Evolutionary conservation across 2,329 filamentous ascomycete genomes (phyloP).

Genomic region (Akanthomyces dipterigenus): DNA sequence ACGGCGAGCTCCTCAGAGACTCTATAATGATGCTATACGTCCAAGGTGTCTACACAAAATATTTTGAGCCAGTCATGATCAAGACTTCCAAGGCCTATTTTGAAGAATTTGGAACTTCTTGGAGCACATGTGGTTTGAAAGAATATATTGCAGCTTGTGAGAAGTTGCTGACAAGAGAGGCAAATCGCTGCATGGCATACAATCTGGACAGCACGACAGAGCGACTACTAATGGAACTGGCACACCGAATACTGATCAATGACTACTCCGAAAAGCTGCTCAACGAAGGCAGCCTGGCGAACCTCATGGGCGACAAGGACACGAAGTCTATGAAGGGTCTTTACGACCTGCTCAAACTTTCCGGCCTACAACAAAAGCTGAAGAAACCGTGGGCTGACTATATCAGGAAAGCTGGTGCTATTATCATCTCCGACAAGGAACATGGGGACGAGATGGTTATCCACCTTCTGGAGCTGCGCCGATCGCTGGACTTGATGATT

Average conservation of each 20-base stretch:
- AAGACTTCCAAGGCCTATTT: conserved; percentile 62
- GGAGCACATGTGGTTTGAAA: conserved; percentile 58
- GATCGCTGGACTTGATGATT: conserved; percentile 69
- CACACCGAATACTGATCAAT: conserved; percentile 67
- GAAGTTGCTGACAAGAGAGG: conserved; percentile 63
- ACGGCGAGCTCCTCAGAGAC: conserved; percentile 61
- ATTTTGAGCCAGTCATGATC: conserved; percentile 74
- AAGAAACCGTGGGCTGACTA: conserved; percentile 70
- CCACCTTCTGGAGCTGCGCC: conserved; percentile 73
- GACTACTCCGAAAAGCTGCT: conserved; percentile 61
- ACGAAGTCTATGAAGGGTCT: conserved; percentile 65
- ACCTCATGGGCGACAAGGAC: conserved; percentile 65
- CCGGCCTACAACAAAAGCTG: conserved; percentile 62
- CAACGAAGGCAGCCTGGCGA: conserved; percentile 59
- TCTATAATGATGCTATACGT: conserved; percentile 78
- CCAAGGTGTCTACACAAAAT: conserved; percentile 70
- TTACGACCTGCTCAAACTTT: conserved; percentile 69
- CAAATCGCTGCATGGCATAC: conserved; percentile 69
- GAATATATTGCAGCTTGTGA: conserved; percentile 69
- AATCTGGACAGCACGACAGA: conserved; percentile 79
- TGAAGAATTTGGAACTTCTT: conserved; percentile 58
- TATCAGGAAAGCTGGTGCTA: conserved; percentile 66
- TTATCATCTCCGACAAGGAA: conserved; percentile 73
- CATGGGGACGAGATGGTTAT: conserved; percentile 81
- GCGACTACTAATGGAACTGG: conserved; percentile 63